phyloP scores from a whole-genome alignment of 2,329 filamentous ascomycete species.

The Whalleya microplaca region DNA sequence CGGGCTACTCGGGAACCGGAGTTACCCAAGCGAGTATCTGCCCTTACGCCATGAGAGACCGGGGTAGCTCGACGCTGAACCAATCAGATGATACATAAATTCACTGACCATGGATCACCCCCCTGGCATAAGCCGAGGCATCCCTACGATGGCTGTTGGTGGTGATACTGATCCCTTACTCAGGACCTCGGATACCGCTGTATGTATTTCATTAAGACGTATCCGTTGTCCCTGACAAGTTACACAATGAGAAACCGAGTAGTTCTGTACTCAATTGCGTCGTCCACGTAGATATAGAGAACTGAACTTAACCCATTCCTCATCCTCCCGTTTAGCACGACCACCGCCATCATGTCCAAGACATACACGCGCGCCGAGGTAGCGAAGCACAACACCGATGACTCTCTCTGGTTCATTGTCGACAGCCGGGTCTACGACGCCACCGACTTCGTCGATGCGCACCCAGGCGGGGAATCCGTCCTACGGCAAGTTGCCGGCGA shows the following conservation, averaged over 20 bases:
- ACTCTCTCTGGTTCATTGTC: slow-evolving; percentile 82
- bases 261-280: background rate
- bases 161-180: too few relatives aligned
- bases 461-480: slow-evolving; percentile 81
- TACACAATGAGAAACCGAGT: background rate
- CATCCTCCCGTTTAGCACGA: background rate
- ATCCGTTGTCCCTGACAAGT: background rate
- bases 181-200: too few relatives aligned
- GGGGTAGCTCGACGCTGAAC: slow-evolving; percentile 1
- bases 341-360: slow-evolving; percentile 40
- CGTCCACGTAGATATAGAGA: too few relatives aligned
- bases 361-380: slow-evolving; percentile 68
- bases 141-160: background rate
- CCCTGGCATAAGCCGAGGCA: slow-evolving; percentile 12
- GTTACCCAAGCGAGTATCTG: too few relatives aligned
- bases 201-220: background rate
- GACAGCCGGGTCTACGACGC: slow-evolving; percentile 88
- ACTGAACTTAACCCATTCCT: slow-evolving; percentile 1
- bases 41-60: too few relatives aligned
- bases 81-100: slow-evolving; percentile 16
- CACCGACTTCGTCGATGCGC: slow-evolving; percentile 81
- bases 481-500: slow-evolving; percentile 79
- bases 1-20: too few relatives aligned
- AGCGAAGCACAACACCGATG: slow-evolving; percentile 74
- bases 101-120: slow-evolving; percentile 3